Conservation (phyloP, 768 basidiomycete species). For the Ephemerocybe angulata region DNA sequence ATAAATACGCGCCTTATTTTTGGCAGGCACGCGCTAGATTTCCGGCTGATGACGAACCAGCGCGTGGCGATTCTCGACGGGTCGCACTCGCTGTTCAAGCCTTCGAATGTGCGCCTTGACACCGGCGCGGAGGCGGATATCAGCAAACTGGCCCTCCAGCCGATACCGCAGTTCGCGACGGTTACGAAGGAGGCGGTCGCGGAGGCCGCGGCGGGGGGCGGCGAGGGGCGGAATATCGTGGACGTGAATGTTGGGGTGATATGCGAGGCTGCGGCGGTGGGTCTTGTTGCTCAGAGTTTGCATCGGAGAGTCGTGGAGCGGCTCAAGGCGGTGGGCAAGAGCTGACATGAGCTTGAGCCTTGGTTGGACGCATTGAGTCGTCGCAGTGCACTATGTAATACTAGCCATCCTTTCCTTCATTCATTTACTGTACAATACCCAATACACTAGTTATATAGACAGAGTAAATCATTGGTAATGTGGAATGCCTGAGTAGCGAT, state of each 20-base stretch:
- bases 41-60: slow-evolving; percentile 65
- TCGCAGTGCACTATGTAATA: background rate
- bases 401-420: background rate
- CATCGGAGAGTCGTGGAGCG: slow-evolving; percentile 42
- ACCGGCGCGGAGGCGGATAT: slow-evolving; percentile 6
- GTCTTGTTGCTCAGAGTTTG: slow-evolving; percentile 45
- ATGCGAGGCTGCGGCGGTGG: slow-evolving; percentile 49
- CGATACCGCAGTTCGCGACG: slow-evolving; percentile 56
- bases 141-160: slow-evolving; percentile 40
- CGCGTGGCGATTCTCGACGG: slow-evolving; percentile 74
- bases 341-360: background rate
- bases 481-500: background rate
- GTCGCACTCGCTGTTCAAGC: slow-evolving; percentile 54
- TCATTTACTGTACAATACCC: background rate
- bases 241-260: slow-evolving; percentile 61
- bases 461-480: no score
- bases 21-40: slow-evolving; percentile 70
- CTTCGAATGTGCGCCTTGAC: slow-evolving; percentile 12
- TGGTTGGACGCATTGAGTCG: background rate
- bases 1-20: background rate
- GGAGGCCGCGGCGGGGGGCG: slow-evolving; percentile 29
- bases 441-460: background rate
- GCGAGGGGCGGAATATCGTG: slow-evolving; percentile 44
- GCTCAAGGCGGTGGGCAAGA: slow-evolving; percentile 13
- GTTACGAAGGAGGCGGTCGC: slow-evolving; percentile 50